Percentiles rank a stretch among this genome's conserved stretches.
Evolutionary conservation across 495 filamentous ascomycete genomes (phyloP).

Genomic region (Neurospora intermedia): DNA sequence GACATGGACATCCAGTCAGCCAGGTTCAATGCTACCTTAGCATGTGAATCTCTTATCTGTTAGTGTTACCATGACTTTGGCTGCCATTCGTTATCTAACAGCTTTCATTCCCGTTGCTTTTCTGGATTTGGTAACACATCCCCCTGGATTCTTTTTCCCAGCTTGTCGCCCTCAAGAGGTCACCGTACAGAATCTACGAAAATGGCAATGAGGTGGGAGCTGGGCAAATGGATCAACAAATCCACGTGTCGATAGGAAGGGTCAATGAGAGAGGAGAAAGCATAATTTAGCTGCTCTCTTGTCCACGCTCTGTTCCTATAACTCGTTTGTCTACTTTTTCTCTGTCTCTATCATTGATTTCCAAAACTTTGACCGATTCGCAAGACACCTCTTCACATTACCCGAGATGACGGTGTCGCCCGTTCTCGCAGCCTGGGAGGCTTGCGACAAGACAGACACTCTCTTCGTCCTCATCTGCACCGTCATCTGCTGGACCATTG

Average conservation of each 20-base stretch:
- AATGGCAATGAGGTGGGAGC: background rate
- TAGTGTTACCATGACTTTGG: background rate
- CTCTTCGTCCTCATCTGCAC: conserved; percentile 22
- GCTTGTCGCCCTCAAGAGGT: background rate
- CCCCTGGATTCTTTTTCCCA: background rate
- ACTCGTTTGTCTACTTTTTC: background rate
- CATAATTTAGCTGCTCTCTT: background rate
- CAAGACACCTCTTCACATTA: background rate
- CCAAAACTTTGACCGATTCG: background rate
- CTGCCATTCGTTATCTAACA: too few relatives aligned
- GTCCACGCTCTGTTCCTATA: background rate
- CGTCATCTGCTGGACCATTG: conserved; percentile 21
- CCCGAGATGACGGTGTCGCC: conserved; percentile 9
- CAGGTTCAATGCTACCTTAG: background rate
- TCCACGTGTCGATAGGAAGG: background rate
- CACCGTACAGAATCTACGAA: background rate
- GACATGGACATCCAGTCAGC: background rate
- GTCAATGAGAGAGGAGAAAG: background rate
- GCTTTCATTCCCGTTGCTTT: background rate
- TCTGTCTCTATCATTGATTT: background rate
- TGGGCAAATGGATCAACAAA: background rate
- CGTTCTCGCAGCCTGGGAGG: conserved; percentile 15
- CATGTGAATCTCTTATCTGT: background rate
- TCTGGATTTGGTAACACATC: background rate
- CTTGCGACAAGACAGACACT: conserved; percentile 19